Base-by-base conservation (phyloP, 1,139 yeast species). In the Blastobotrys petasosporus region DNA sequence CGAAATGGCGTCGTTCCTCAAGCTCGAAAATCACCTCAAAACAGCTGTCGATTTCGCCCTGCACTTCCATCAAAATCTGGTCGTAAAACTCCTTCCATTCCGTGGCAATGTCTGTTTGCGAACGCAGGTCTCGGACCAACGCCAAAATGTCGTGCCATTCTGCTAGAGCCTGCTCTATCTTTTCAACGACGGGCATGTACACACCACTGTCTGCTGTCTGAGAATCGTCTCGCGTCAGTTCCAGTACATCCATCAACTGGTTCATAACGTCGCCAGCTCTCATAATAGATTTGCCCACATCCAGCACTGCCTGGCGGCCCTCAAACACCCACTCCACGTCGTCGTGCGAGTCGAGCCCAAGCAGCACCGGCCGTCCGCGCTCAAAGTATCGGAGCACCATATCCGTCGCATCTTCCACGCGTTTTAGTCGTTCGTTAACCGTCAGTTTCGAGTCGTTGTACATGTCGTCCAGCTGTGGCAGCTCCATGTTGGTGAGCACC, bases 11-110 rank as follows among this genome's bases (percentile, higher is more conserved):
- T 34, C 45, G 43, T 36, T 69, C 68, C 50, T 63, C 64, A 16
- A 70, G 53, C 38, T 60, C 62, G 42, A 61, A 51, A 52, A 67
- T 57, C 9, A 46, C 43, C 8, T 50, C 67, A 34, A 70, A 62
- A 55, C 82, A 77, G 12, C 63, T 64, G 38, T 70, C 73, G 15
- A 80, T 68, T 52, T 81, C 85, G 15, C 60, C 59, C 32, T 71
- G 70, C 29, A 82, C 70, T 1, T 80, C 73, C 11, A 67, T 67
- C 51, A 83, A 70, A 23, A 81, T 77, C 33, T 67, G 67, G 39
- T 70, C 70, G 44, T 70, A 71, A 33, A 84, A 68, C 55, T 84
- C 94, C 44, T 71, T 66, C 63, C 74, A 81, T 51, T 79, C 82
- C 10, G 73, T 66, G 1, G 84, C 71, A 7, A 81, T 65, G 49